These are phyloP conservation scores for Yarrowia deformans DNA, from an alignment of 805 yeast genomes.

Conservation along the genomic window DNA sequence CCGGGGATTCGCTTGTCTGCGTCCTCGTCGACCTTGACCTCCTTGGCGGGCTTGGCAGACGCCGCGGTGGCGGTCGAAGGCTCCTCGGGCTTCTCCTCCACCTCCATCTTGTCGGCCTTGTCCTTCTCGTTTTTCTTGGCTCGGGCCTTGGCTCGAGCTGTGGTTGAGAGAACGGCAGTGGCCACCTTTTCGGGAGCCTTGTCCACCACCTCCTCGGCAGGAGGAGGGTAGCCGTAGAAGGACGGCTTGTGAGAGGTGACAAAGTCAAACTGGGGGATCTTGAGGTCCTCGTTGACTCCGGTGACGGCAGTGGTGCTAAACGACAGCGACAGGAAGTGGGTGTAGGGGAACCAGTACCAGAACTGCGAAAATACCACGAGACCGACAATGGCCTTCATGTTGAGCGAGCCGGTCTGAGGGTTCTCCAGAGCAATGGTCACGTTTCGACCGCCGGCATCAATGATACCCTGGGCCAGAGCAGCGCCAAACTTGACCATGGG, in stretches of 20 bases:
- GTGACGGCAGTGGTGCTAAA: conserved; percentile 91
- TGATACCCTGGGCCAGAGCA: conserved; percentile 93
- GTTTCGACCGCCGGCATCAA: conserved; percentile 98
- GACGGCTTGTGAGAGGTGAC: conserved; percentile 83
- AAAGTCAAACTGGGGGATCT: conserved; percentile 82
- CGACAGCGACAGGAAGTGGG: conserved; percentile 90
- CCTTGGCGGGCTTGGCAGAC: conserved; percentile 35
- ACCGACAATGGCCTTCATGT: conserved; percentile 91
- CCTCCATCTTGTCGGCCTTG: conserved; percentile 42
- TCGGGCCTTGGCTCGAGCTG: conserved; percentile 91
- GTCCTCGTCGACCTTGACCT: conserved; percentile 47
- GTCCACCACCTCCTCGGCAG: conserved; percentile 76
- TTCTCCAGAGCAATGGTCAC: conserved; percentile 90
- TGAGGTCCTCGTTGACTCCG: conserved; percentile 84
- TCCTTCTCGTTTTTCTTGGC: conserved; percentile 63
- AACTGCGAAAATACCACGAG: conserved; percentile 87
- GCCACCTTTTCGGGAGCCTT: conserved; percentile 88
- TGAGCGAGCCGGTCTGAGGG: conserved; percentile 82
- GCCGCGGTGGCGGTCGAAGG: conserved; percentile 45
- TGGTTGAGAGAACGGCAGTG: conserved; percentile 93
- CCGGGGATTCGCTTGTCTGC: conserved; percentile 43
- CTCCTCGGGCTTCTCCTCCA: conserved; percentile 45
- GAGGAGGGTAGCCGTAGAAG: conserved; percentile 88
- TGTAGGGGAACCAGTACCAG: conserved; percentile 98
- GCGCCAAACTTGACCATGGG: conserved; percentile 98